phyloP scores from a whole-genome alignment of 2,329 filamentous ascomycete genomes.

The Coniella lustricola region DNA sequence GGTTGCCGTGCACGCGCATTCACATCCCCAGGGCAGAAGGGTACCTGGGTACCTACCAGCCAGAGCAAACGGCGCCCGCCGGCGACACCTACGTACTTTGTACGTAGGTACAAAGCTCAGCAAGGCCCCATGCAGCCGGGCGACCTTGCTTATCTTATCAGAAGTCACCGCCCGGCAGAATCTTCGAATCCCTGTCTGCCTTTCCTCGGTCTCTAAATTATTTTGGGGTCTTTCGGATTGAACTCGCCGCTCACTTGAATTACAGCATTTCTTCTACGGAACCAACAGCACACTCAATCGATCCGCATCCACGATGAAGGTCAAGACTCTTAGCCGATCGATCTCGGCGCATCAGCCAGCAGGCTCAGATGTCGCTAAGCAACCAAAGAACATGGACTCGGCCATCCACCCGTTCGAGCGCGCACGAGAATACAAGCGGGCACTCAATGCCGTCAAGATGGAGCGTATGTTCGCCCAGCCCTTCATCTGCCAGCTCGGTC shows the following conservation, averaged over 20 bases:
- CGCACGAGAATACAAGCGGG: slow-evolving; percentile 72
- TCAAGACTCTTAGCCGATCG: slow-evolving; percentile 26
- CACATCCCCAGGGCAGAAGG: slow-evolving; percentile 16
- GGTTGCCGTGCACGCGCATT: slow-evolving; percentile 23
- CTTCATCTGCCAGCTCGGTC: slow-evolving; percentile 79
- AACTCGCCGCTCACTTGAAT: too few relatives aligned
- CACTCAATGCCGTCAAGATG: slow-evolving; percentile 74
- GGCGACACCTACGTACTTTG: too few relatives aligned
- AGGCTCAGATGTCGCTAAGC: slow-evolving; percentile 25
- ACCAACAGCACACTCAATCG: not conserved
- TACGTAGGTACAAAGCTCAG: too few relatives aligned
- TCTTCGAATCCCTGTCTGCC: not conserved
- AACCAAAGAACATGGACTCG: slow-evolving; percentile 48
- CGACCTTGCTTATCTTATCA: slow-evolving; percentile 8
- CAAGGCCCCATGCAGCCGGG: too few relatives aligned
- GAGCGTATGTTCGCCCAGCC: slow-evolving; percentile 77
- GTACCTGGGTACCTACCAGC: too few relatives aligned
- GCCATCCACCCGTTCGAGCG: slow-evolving; percentile 85
- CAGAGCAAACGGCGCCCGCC: not conserved
- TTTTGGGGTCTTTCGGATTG: not conserved
- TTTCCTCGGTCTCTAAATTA: not conserved
- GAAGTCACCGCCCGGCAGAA: not conserved
- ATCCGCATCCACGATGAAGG: slow-evolving; percentile 16
- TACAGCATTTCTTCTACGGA: slow-evolving; percentile 1
- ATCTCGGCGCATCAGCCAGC: slow-evolving; percentile 24